phyloP scores from a whole-genome alignment of 2,329 filamentous ascomycete genomes.

The Sphaerulina musiva region DNA sequence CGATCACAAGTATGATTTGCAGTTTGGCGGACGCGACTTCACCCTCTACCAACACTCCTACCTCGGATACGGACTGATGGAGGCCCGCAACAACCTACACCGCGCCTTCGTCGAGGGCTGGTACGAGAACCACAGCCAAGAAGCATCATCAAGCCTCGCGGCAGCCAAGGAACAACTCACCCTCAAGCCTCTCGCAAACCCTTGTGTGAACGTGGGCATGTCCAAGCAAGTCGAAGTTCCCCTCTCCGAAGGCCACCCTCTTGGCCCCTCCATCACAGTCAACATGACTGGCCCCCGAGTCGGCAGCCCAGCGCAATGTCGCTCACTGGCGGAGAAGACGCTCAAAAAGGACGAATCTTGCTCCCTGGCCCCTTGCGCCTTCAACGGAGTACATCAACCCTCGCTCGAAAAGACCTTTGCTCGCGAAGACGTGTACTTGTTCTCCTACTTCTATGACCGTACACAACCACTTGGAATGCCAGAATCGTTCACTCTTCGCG shows the following conservation, averaged over 20 bases:
- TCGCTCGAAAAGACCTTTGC: constrained; percentile 86
- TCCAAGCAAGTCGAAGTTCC: constrained; percentile 65
- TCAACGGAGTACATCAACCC: constrained; percentile 95
- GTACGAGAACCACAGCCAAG: constrained; percentile 52
- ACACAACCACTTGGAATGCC: constrained; percentile 93
- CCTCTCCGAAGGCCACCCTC: constrained; percentile 58
- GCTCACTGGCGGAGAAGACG: constrained; percentile 81
- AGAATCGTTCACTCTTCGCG: constrained; percentile 87
- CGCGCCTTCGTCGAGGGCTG: constrained; percentile 65
- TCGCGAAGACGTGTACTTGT: constrained; percentile 86
- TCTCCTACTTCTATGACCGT: constrained; percentile 97
- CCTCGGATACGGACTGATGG: constrained; percentile 93
- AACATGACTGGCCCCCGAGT: constrained; percentile 81
- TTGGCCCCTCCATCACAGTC: constrained; percentile 60
- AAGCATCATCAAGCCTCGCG: background rate
- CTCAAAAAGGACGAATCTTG: constrained; percentile 81
- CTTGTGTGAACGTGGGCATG: constrained; percentile 80
- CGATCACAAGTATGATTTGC: constrained; percentile 90
- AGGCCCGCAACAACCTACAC: constrained; percentile 82
- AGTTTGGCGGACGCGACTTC: constrained; percentile 85
- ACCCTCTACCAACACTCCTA: constrained; percentile 97
- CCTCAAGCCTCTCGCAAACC: constrained; percentile 63
- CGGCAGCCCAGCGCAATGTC: constrained; percentile 77
- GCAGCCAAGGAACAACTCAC: constrained; percentile 57
- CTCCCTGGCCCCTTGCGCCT: constrained; percentile 84